These are phyloP conservation scores for Croton setiger DNA, from an alignment of 441 rosid species.

Conservation along the genomic window DNA sequence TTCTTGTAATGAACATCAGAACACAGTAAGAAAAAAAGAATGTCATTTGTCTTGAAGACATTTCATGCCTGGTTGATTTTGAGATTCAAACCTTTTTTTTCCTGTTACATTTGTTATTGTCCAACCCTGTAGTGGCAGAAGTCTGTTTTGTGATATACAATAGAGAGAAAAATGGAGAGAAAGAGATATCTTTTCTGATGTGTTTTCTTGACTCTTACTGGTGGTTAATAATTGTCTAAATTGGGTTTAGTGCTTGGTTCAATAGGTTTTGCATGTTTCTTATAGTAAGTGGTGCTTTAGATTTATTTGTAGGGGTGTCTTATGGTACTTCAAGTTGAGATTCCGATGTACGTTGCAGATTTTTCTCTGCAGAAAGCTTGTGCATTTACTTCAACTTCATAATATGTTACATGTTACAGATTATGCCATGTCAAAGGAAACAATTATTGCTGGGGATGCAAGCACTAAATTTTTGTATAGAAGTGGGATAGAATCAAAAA, in stretches of 20 bases:
- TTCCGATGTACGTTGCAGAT: slow-evolving; percentile 33
- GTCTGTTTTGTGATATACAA: not conserved
- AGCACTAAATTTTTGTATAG: slow-evolving; percentile 41
- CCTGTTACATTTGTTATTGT: not conserved
- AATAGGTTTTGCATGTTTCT: not conserved
- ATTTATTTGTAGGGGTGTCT: not conserved
- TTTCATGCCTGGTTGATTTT: not conserved
- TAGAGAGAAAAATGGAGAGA: no score
- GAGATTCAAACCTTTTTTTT: not conserved
- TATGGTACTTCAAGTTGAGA: slow-evolving; percentile 5
- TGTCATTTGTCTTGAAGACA: no score
- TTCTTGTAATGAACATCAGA: not conserved
- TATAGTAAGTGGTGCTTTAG: not conserved
- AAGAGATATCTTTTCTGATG: not conserved
- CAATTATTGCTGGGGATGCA: slow-evolving; percentile 67
- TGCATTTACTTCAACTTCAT: slow-evolving; percentile 10
- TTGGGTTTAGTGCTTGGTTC: not conserved
- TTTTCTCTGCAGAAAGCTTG: slow-evolving; percentile 33
- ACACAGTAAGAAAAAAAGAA: not conserved
- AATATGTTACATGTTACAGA: slow-evolving; percentile 35
- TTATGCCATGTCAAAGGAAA: slow-evolving; percentile 64
- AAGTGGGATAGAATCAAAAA: slow-evolving; percentile 31
- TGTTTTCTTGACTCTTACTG: not conserved
- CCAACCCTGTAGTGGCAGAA: not conserved
- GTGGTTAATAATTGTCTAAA: not conserved